These are phyloP conservation scores for Vaccinium macrocarpon DNA, from an alignment of 148 eudicot genomes.

Conservation along the genomic window DNA sequence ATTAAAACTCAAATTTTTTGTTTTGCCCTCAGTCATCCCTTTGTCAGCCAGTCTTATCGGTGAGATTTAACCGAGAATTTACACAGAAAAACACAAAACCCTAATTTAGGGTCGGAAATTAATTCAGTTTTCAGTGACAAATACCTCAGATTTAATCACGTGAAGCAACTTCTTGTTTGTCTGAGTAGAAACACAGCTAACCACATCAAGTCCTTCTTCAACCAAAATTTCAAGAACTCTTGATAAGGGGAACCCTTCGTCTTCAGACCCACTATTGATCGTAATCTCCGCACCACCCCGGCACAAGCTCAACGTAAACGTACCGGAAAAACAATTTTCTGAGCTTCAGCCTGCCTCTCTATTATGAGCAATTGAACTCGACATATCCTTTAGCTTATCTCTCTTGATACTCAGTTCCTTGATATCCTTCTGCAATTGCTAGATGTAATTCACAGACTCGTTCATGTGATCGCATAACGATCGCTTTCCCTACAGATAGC, in stretches of 20 bases:
- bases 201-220: conserved; percentile 25
- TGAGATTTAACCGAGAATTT: no score
- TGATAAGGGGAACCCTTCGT: conserved; percentile 19
- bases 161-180: conserved; percentile 26
- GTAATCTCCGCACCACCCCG: conserved; percentile 23
- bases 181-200: conserved; percentile 32
- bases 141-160: conserved; percentile 51
- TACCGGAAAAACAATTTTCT: not conserved
- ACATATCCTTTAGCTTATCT: conserved; percentile 10
- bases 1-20: no score
- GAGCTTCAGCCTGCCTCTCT: not conserved
- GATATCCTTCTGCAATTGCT: conserved; percentile 24
- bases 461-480: conserved; percentile 34
- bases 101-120: not conserved
- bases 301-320: conserved; percentile 23
- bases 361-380: not conserved
- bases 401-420: conserved; percentile 22
- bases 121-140: not conserved
- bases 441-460: conserved; percentile 31
- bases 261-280: conserved; percentile 14
- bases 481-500: conserved; percentile 26
- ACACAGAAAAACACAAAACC: not conserved
- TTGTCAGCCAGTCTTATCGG: not conserved
- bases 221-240: conserved; percentile 19
- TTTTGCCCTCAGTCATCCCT: not conserved